A percentile compares a stretch with the other conserved stretches of the same genome.
phyloP scores from a whole-genome alignment of 257 asterid genomes.

The Nyctanthes arbortristis region DNA sequence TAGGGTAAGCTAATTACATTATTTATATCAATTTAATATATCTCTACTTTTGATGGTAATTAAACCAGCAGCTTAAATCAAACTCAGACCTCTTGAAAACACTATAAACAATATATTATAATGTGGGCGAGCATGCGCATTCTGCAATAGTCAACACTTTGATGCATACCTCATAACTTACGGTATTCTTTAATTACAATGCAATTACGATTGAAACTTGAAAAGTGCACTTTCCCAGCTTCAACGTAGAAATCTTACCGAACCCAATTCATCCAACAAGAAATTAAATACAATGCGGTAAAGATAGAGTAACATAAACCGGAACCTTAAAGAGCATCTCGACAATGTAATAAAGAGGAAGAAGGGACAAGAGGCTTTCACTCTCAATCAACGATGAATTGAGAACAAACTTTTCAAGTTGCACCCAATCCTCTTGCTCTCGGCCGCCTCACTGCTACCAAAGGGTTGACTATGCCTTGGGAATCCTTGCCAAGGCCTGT shows the following conservation, averaged over 20 bases:
- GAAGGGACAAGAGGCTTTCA: constrained; percentile 18
- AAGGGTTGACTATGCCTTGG: constrained; percentile 81
- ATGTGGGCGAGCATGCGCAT: not conserved
- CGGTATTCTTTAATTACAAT: not conserved
- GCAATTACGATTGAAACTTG: not conserved
- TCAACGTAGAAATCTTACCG: constrained; percentile 9
- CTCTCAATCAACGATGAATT: not conserved
- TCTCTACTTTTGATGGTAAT: constrained; percentile 30
- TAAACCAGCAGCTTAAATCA: constrained; percentile 22
- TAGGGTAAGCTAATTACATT: too few relatives aligned
- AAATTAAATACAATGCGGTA: not conserved
- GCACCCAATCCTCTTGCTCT: constrained; percentile 79
- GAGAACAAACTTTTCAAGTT: constrained; percentile 21
- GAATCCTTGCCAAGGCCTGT: constrained; percentile 78
- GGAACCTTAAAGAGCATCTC: not conserved
- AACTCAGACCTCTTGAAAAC: constrained; percentile 11
- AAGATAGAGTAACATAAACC: not conserved
- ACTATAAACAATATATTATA: too few relatives aligned
- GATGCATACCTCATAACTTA: not conserved
- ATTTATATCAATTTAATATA: not conserved
- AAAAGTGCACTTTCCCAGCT: constrained; percentile 8
- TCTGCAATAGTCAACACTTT: not conserved
- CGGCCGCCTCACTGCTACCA: constrained; percentile 75
- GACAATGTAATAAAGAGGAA: constrained; percentile 7
- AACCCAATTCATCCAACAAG: not conserved